Base-by-base conservation (phyloP, 2,329 filamentous ascomycete species). In the Verticillium nubilum region DNA sequence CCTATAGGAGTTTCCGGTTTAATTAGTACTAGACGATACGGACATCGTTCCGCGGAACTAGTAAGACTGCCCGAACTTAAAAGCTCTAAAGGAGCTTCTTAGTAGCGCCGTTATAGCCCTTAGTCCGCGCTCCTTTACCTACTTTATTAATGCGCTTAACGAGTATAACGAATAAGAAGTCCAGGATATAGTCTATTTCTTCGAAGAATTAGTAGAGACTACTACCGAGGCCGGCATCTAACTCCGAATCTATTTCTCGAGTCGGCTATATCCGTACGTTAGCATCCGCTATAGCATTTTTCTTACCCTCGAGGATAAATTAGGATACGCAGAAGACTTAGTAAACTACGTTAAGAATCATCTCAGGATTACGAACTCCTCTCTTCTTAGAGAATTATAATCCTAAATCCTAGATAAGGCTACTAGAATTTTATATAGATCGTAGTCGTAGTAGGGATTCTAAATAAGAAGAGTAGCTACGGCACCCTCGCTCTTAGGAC, bases 241-340 rank as follows among this genome's bases (percentile, higher is more conserved):
- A 0, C 64, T 82, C 0, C 67, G 61, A 0, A 64, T 79, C 0
- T 80, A 76, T 56, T 74, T 82, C 2, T 78, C 79, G 0, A 82
- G 79, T 54, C 69, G 81, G 0, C 76, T 80, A 35, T 82, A 81
- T 23, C 80, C 80, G 0, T 59, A 75, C 5, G 74, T 83, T 25
- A 69, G 57, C 0, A 65, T 76, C 1, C 19, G 27, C 4, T 66
- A 64, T 0, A 72, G 72, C 1, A 56, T 72, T 0, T 57, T 61
- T 1, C 26, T 78, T 0, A 60, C 67, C 0, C 62, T 80, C 0
- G 76, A 79, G 35, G 63, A 66, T 0, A 65, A 76, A 60, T 59
- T 66, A 7, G 74, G 70, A 0, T 75, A 78, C 47, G 42, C 29
- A 0, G 62, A 73, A 26, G 76, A 79, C 56, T 72, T 79, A 35